Percentiles rank a stretch among this genome's conserved stretches.
Conservation (phyloP, 129 eudicot genomes). For the carrot (Daucus carota) region DH1_v3.0 NC_030388.2:29307001-29307500, state of each 20-base stretch:
- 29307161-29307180: constrained; percentile 46
- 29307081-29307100: not conserved
- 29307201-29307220: constrained; percentile 63
- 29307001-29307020: constrained; percentile 48
- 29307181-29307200: constrained; percentile 63
- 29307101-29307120: not conserved
- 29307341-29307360: not conserved
- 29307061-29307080: not conserved
- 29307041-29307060: not conserved
- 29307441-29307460: too few relatives aligned
- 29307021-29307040: constrained; percentile 21
- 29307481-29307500: too few relatives aligned
- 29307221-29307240: constrained; percentile 49
- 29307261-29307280: constrained; percentile 84
- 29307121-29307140: not conserved
- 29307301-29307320: constrained; percentile 47
- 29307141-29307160: not conserved
- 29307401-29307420: too few relatives aligned
- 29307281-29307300: constrained; percentile 68
- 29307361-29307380: too few relatives aligned
- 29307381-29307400: too few relatives aligned
- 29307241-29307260: constrained; percentile 76
- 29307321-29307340: not conserved
- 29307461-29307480: too few relatives aligned
- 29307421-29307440: too few relatives aligned